These are phyloP conservation scores for Phaeophleospora eucalypticola DNA, from an alignment of 2,329 filamentous ascomycete species.

Conservation along the genomic window DNA sequence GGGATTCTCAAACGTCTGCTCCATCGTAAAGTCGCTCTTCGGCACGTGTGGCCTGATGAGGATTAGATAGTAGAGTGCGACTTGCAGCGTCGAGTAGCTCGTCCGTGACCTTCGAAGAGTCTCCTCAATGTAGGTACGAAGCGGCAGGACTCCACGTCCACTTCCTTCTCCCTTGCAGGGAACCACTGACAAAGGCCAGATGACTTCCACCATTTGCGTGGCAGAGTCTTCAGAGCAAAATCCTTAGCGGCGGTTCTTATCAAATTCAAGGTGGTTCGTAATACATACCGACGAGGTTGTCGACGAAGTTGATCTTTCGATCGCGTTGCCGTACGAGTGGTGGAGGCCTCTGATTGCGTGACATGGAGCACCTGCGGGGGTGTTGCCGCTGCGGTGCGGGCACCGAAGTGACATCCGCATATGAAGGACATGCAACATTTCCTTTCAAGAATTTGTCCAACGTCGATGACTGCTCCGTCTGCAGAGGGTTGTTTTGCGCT, in stretches of 20 bases:
- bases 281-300: slow-evolving; percentile 91
- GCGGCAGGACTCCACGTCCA: slow-evolving; percentile 74
- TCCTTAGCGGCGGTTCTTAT: slow-evolving; percentile 34
- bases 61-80: slow-evolving; percentile 92
- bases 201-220: slow-evolving; percentile 92
- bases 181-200: slow-evolving; percentile 88
- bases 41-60: slow-evolving; percentile 89
- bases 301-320: slow-evolving; percentile 91
- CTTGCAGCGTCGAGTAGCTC: slow-evolving; percentile 95
- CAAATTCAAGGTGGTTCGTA: slow-evolving; percentile 14
- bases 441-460: slow-evolving; percentile 11
- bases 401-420: slow-evolving; percentile 43
- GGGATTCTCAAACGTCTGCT: slow-evolving; percentile 70
- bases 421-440: slow-evolving; percentile 23
- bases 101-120: slow-evolving; percentile 90
- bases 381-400: slow-evolving; percentile 61
- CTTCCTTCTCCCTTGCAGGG: slow-evolving; percentile 67
- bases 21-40: slow-evolving; percentile 76
- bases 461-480: slow-evolving; percentile 7
- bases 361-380: slow-evolving; percentile 54
- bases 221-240: slow-evolving; percentile 69
- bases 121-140: slow-evolving; percentile 96
- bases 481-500: slow-evolving; percentile 9
- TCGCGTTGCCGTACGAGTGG: slow-evolving; percentile 80
- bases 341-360: slow-evolving; percentile 61